Conservation (phyloP, 2,329 filamentous ascomycete genomes). For the Trichophyton benhamiae region DNA sequence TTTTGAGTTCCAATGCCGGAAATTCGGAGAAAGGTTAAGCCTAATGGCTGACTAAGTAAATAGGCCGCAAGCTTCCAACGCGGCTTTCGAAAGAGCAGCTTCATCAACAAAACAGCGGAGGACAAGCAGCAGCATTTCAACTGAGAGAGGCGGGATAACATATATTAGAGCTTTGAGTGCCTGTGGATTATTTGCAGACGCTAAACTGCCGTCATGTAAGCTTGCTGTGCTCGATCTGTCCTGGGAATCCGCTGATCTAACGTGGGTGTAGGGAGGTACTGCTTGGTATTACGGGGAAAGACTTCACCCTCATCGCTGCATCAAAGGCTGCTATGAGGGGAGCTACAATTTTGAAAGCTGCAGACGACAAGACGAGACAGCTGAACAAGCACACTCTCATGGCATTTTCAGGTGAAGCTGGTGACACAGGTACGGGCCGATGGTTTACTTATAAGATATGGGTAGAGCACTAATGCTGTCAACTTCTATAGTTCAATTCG, state of each 20-base stretch:
- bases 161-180: background rate
- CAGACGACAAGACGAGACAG: slow-evolving; percentile 88
- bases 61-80: slow-evolving; percentile 33
- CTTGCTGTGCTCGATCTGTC: background rate
- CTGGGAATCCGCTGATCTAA: background rate
- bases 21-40: slow-evolving; percentile 20
- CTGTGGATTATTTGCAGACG: background rate
- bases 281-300: slow-evolving; percentile 95
- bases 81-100: slow-evolving; percentile 14
- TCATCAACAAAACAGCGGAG: background rate
- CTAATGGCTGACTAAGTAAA: slow-evolving; percentile 13
- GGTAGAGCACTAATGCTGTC: background rate
- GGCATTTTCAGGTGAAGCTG: slow-evolving; percentile 90
- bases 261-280: slow-evolving; percentile 68
- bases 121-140: background rate
- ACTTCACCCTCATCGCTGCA: slow-evolving; percentile 95
- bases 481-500: slow-evolving; percentile 68
- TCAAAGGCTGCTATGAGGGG: slow-evolving; percentile 98
- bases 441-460: background rate
- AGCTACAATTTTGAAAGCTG: slow-evolving; percentile 84
- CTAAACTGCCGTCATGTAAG: background rate
- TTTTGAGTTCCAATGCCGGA: slow-evolving; percentile 8
- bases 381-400: slow-evolving; percentile 91
- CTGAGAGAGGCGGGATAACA: background rate
- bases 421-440: slow-evolving; percentile 60